Base-by-base conservation (phyloP, 345 rosid genomes). In the Heritiera littoralis region DNA sequence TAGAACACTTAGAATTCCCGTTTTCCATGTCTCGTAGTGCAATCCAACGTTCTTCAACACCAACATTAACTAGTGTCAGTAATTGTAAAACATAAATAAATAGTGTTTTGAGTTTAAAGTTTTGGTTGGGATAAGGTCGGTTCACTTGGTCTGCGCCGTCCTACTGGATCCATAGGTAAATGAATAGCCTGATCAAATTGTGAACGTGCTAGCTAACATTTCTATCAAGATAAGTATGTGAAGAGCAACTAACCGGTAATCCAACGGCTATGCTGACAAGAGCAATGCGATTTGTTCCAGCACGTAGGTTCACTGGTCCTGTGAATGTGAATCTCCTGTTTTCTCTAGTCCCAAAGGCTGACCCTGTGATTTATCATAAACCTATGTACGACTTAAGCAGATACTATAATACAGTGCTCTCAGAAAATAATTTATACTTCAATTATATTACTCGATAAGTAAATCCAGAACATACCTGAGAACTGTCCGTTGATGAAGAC, bases 261-360 rank as follows among this genome's bases (percentile, higher is more conserved):
- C 99, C 97, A 78, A 92, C 87, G 13, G 98, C 92, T n/a, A 93
- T 71, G 81, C 98, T 93, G 59, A 92, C 90, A 35, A 93, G 85
- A 5, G 93, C 88, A 56, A 95, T 87, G 82, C 81, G 91, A 82
- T 92, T 95, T 72, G 86, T 82, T 80, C 99, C 94, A 58, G 83
- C 86, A 40, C 77, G 89, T 7, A 95, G 87, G 83, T 85, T 90
- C 78, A 90, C 89, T 10, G 87, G 90, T 66, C 90, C 84, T 12
- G 87, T 83, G 84, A 88, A 91, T 15, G 90, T 86, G 77, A 95
- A 80, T 72, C 78, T 79, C 79, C 90, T 83, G 72, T 83, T 78
- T 86, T 90, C 91, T 84, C 94, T 86, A 4, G 91, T 89, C 54
- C 98, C 98, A 79, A 89, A 92, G 18, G 92, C 92, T 4, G 20